Conservation (phyloP, 2,329 filamentous ascomycete species). For the Ophiostoma quercus region DNA sequence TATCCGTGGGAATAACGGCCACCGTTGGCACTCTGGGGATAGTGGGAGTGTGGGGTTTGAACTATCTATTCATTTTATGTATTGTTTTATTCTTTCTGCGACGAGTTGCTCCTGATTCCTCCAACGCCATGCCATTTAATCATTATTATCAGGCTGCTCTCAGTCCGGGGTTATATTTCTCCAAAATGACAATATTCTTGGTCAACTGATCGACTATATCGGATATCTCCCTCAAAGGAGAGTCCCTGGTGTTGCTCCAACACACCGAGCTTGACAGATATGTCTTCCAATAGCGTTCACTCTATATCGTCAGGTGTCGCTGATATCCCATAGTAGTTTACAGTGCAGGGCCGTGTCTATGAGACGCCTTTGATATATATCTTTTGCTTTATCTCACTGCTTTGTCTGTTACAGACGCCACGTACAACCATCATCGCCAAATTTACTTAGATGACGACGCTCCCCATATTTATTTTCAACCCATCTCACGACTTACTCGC, state of each 20-base stretch:
- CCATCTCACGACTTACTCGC: neutral
- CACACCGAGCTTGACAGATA: neutral
- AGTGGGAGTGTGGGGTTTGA: neutral
- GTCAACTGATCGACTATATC: neutral
- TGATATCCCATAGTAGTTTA: neutral
- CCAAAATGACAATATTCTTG: neutral
- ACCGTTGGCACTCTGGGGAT: neutral
- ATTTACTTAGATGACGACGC: slow-evolving; percentile 3
- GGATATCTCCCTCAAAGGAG: neutral
- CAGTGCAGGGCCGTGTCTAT: neutral
- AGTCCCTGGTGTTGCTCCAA: neutral
- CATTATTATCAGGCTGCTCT: neutral
- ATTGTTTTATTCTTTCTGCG: neutral
- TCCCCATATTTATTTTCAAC: neutral
- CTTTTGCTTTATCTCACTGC: neutral
- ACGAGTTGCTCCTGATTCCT: neutral
- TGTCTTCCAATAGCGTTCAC: neutral
- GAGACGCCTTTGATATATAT: neutral
- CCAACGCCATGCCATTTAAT: neutral
- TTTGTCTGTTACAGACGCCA: neutral
- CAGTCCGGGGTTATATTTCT: neutral
- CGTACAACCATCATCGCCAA: neutral
- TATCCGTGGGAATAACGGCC: neutral
- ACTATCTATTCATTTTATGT: neutral
- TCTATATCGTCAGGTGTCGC: neutral